Base-by-base conservation (phyloP, 2,329 filamentous ascomycete species). In the Nemania serpens region DNA sequence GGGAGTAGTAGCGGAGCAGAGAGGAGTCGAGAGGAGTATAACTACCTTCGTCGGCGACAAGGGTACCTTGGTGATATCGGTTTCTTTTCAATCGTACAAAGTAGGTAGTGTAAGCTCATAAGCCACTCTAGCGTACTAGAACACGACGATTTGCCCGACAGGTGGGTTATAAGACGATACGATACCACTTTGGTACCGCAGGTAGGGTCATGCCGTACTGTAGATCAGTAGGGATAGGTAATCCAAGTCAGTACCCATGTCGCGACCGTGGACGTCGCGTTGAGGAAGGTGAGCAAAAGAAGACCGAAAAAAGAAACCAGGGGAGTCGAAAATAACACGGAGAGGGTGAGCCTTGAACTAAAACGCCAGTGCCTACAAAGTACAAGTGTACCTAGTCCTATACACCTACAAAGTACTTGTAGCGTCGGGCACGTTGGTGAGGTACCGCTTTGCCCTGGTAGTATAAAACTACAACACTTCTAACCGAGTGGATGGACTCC, bases 221-320 rank as follows among this genome's bases (percentile, higher is more conserved):
- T 48, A 52, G 60, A 62, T 59, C 60, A 22, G 42, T 17, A 36
- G 47, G 47, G 4, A 12, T n/a, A 39, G 25, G 59, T n/a, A 39
- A 43, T 42, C 42, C 43, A 49, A 37, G 43, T 49, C 42, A 42
- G 39, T 15, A 37, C 46, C 51, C 39, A 52, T 51, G 29, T 42
- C 47, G 20, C 57, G 36, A 2, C 45, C 42, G 4, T 39, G 25
- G 25, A 29, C 25, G 42, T 53, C 33, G 52, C 33, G 37, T 46
- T 54, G 50, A 47, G 57, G 57, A 63, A 63, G 61, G 61, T 63
- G 61, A 63, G 48, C 52, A 50, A 56, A 60, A 59, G 54, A 53
- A 49, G 50, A 58, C 53, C 54, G 53, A 48, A 55, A 60, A 56
- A 25, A 25, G 43, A 53, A 60, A 60, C 56, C 46, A 53, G 43